These are phyloP conservation scores for Hermanozyma aechmeae DNA, from an alignment of 805 yeast species.

Conservation along the genomic window DNA sequence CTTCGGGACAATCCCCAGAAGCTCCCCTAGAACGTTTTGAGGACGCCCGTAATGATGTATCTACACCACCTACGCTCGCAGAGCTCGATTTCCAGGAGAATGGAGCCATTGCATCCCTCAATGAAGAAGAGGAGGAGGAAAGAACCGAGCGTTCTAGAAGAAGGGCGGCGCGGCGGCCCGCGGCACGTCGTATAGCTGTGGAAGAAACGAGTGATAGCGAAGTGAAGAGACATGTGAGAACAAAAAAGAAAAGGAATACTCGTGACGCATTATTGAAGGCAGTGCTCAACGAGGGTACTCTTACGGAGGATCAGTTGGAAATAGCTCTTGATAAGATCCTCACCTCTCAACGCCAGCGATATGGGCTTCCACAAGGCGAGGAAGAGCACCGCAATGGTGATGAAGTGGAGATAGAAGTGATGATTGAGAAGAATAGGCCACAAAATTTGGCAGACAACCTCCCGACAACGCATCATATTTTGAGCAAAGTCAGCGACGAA, in stretches of 20 bases:
- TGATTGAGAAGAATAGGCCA: conserved; percentile 23
- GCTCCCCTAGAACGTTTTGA: no score
- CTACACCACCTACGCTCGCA: no score
- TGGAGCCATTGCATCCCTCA: no score
- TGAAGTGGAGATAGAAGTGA: conserved; percentile 7
- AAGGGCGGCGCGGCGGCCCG: no score
- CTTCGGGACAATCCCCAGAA: no score
- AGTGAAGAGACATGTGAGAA: conserved; percentile 1
- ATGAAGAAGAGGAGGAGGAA: no score
- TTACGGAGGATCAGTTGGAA: conserved; percentile 17
- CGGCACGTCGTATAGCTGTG: background rate
- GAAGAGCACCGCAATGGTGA: conserved; percentile 5
- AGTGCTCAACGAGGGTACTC: conserved; percentile 21
- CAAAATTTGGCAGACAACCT: conserved; percentile 41
- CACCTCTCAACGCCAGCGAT: background rate
- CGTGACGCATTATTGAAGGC: conserved; percentile 14
- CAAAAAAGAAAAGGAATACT: conserved; percentile 1
- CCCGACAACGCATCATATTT: conserved; percentile 50
- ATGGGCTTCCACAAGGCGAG: background rate
- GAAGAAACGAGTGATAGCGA: background rate
- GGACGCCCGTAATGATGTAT: no score
- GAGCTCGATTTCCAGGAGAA: no score
- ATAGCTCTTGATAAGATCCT: conserved; percentile 8
- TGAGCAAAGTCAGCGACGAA: conserved; percentile 47
- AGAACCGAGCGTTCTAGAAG: no score